These are phyloP conservation scores for Phragmites australis DNA, from an alignment of 176 grass and related monocot genomes.

Conservation along the genomic window DNA sequence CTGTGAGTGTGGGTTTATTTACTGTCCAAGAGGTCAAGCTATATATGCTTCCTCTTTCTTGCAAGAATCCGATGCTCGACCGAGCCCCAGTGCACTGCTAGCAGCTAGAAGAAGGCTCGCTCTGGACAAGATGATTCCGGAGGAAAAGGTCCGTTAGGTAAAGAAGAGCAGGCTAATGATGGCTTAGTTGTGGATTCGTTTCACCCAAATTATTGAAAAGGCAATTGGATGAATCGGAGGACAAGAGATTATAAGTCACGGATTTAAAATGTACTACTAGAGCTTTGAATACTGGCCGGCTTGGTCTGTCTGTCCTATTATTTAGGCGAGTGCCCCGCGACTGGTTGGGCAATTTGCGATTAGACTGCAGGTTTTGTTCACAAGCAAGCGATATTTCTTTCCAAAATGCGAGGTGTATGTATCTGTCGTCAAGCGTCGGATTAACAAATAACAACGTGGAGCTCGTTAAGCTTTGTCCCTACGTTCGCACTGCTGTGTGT, in stretches of 20 bases:
- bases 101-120: not conserved
- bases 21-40: constrained; percentile 10
- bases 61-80: constrained; percentile 8
- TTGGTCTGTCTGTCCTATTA: not conserved
- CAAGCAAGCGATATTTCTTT: constrained; percentile 37
- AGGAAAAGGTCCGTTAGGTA: constrained; percentile 30
- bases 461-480: not conserved
- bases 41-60: constrained; percentile 27
- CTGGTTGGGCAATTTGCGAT: constrained; percentile 20
- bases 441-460: constrained; percentile 35
- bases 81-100: not conserved
- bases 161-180: constrained; percentile 13
- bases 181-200: not conserved
- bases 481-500: not conserved
- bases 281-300: not conserved
- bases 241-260: constrained; percentile 3
- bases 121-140: constrained; percentile 38
- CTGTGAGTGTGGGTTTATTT: not conserved
- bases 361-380: not conserved
- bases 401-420: constrained; percentile 1
- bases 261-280: constrained; percentile 10
- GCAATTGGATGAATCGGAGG: not conserved
- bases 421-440: constrained; percentile 22
- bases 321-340: not conserved
- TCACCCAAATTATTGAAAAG: not conserved